Conservation (phyloP, 2,329 filamentous ascomycete species). For the Ascochyta lentis region DNA sequence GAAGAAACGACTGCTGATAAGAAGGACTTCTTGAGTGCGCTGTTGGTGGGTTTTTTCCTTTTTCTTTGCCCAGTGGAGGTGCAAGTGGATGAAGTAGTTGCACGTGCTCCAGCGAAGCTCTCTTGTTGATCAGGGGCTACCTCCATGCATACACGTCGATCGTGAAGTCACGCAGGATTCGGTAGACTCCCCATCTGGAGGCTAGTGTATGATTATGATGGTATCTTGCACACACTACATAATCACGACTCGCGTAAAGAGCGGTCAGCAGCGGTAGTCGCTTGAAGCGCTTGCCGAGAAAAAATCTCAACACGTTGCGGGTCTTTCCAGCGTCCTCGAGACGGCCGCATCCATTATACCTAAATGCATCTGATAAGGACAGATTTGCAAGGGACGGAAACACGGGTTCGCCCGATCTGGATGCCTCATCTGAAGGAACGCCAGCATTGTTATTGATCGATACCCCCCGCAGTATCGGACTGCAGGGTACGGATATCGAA, state of each 20-base stretch:
- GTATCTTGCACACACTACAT: background rate
- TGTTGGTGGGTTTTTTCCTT: background rate
- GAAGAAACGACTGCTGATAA: background rate
- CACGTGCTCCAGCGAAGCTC: constrained; percentile 21
- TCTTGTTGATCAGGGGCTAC: constrained; percentile 19
- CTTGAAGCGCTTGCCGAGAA: constrained; percentile 1
- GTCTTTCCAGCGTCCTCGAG: background rate
- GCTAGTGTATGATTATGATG: background rate
- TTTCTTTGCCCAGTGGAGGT: background rate
- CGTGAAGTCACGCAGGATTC: constrained; percentile 4
- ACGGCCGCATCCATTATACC: background rate
- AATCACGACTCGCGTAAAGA: constrained; percentile 1
- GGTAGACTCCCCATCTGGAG: background rate
- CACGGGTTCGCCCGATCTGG: background rate
- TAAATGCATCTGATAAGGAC: background rate
- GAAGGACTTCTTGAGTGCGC: background rate
- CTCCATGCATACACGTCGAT: constrained; percentile 1
- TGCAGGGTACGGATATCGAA: constrained; percentile 20
- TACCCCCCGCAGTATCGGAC: background rate
- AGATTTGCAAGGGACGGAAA: background rate
- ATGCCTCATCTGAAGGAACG: background rate
- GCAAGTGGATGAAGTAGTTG: background rate
- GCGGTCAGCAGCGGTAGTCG: constrained; percentile 8
- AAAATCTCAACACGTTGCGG: background rate
- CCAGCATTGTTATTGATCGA: constrained; percentile 8